Evolutionary conservation across 345 rosid genomes (phyloP), one percentile per base, ranked within the genome.

Genomic region (Lepidium africanum): DNA sequence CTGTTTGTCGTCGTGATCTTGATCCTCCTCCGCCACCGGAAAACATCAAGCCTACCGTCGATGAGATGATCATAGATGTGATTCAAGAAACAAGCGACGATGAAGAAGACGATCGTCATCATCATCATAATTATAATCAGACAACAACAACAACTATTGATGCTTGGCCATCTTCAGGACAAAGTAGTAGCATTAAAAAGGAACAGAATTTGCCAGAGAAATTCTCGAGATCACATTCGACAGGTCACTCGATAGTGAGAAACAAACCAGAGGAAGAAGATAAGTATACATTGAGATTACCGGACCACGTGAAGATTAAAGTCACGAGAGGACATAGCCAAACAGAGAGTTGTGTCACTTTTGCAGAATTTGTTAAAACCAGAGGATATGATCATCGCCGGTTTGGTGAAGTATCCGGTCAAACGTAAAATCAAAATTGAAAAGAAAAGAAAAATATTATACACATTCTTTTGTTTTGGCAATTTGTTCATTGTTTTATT

Each of bases 1-100:
- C 98, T 0, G 91, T 92, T 72, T 92, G 98, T 68, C 95, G 95
- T 1, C 67, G 78, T 2, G 83, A 85, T 45, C 88, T 92, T 30
- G 91, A 90, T 45, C 73, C 84, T 61, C 81, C 88, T 13, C 77
- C 72, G 12, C 72, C 33, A 45, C 72, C 40, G 10, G 77, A 73
- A 13, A 64, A 65, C 54, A 16, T 8, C 0, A 59, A 54, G 0
- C 40, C 72, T 30, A 74, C 15, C 15, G 58, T 68, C 83, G 93
- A 10, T 55, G 81, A 36, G 74, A 83, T 52, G 87, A 85, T 30
- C 88, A 86, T 65, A 23, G 80, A 70, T 10, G 74, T 67, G 27
- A 68, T 61, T 79, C 86, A 21, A 52, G 87, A 87, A 27, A 77
- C 57, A 2, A 47, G 56, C 7, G 76, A 75, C 0, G 67, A 53